These are phyloP conservation scores for Panaeolus papilionaceus DNA, from an alignment of 768 basidiomycete genomes.

Conservation along the genomic window DNA sequence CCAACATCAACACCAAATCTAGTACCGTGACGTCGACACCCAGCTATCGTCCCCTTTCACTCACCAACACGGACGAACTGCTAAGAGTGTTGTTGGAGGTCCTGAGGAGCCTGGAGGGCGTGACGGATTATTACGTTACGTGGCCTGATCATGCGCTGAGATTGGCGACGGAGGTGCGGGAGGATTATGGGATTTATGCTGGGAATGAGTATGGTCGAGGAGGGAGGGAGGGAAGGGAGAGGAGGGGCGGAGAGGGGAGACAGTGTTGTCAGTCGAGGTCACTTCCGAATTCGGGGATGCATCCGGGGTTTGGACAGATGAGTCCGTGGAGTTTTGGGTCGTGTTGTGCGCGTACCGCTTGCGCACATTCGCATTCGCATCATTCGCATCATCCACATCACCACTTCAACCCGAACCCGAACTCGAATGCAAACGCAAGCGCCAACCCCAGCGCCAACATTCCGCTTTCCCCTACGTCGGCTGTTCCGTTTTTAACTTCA, in stretches of 20 bases:
- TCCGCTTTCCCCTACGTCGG: background rate
- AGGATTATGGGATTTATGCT: background rate
- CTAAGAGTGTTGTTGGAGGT: constrained; percentile 48
- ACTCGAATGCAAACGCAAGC: background rate
- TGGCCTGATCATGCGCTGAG: constrained; percentile 48
- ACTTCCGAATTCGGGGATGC: no score
- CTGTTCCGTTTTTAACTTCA: background rate
- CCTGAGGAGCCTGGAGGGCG: constrained; percentile 48
- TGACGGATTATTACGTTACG: constrained; percentile 56
- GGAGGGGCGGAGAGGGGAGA: no score
- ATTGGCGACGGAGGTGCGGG: background rate
- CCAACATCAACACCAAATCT: no score
- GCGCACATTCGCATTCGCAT: background rate
- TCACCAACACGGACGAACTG: constrained; percentile 38
- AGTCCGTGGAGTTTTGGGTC: no score
- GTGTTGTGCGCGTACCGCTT: no score
- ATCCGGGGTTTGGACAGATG: no score
- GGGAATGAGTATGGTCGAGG: background rate
- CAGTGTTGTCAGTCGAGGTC: no score
- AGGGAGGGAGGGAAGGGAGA: no score
- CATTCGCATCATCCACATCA: no score
- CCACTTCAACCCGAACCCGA: no score
- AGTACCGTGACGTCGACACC: no score
- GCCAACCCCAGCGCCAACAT: background rate
- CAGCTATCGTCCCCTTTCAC: background rate